Evolutionary conservation across 2,329 filamentous ascomycete species (phyloP).

Genomic region (Trichoderma endophyticum): DNA sequence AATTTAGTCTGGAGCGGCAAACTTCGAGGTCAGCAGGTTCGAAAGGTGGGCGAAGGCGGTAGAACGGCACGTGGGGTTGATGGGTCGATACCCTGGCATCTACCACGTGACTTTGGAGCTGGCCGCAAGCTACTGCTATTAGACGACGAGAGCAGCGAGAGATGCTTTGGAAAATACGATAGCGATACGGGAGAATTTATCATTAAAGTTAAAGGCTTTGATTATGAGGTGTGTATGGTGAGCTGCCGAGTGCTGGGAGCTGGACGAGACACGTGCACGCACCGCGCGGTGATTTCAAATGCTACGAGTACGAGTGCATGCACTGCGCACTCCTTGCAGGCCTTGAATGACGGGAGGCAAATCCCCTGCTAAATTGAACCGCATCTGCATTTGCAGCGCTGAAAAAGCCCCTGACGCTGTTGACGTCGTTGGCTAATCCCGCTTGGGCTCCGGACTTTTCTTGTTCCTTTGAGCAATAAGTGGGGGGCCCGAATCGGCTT

Average conservation of each 20-base stretch:
- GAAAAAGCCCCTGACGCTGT: conserved; percentile 13
- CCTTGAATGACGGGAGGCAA: not conserved
- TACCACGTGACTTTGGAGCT: conserved; percentile 14
- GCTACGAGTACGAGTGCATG: not conserved
- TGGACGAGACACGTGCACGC: not conserved
- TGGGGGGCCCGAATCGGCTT: not conserved
- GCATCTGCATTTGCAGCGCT: conserved; percentile 1
- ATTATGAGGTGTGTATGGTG: not conserved
- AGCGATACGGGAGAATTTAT: not conserved
- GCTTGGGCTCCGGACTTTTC: conserved; percentile 1
- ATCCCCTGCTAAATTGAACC: not conserved
- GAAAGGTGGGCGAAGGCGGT: conserved; percentile 18
- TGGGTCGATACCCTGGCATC: conserved; percentile 11
- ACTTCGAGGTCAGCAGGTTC: conserved; percentile 14
- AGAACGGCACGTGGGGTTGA: conserved; percentile 19
- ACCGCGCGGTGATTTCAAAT: not conserved
- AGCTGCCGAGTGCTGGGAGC: not conserved
- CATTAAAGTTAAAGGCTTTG: not conserved
- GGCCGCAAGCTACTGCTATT: not conserved
- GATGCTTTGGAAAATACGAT: not conserved
- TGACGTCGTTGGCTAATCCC: conserved; percentile 15
- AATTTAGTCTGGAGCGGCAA: conserved; percentile 11
- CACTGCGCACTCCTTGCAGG: not conserved
- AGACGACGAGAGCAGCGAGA: not conserved
- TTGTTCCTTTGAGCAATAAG: conserved; percentile 12